Base-by-base conservation (phyloP, 768 basidiomycete genomes). In the Porphyrellus cyaneotinctus region DNA sequence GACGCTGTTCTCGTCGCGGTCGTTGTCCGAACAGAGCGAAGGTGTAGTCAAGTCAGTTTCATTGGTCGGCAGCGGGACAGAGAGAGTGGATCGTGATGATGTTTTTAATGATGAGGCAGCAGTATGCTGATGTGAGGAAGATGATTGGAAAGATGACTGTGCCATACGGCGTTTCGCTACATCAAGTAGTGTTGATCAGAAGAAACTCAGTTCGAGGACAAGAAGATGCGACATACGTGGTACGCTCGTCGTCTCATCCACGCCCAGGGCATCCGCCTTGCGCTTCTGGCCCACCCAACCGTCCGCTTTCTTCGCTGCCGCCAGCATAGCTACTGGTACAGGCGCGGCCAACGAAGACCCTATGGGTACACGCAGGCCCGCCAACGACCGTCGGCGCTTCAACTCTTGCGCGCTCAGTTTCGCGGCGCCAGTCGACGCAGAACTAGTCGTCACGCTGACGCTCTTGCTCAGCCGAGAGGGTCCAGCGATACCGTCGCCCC, bases 1-100 rank as follows among this genome's bases (percentile, higher is more conserved):
- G 6, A 74, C 73, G 46, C 74, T 75, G 1, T 68, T 72, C 31
- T 78, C 78, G 11, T 80, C 72, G 32, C 66, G 75, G 35, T 84
- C 85, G 52, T 86, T 84, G 62, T 90, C 88, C 4, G 88, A 89
- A 60, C 81, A 85, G 15, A 90, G 72, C 0, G 87, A 88, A 0
- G 88, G 88, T 0, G 88, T 90, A 1, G 75, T 72, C 18, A 74
- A 51, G 35, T 75, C 75, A 2, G 73, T 72, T 45, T 72, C 75
- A 14, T 68, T 70, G 20, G 58, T 59, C 59, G 75, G 50, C 74
- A 58, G 64, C 12, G 63, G 52, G 38, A 52, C 23, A 12, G 58
- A 58, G 42, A 57, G 43, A 68, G 6, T 69, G 58, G 51, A 65
- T 53, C 28, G 69, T 64, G 8, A 62, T 53, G 18, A 68, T 58